Conservation (phyloP, 768 basidiomycete species). For the Suillus occidentalis region DNA sequence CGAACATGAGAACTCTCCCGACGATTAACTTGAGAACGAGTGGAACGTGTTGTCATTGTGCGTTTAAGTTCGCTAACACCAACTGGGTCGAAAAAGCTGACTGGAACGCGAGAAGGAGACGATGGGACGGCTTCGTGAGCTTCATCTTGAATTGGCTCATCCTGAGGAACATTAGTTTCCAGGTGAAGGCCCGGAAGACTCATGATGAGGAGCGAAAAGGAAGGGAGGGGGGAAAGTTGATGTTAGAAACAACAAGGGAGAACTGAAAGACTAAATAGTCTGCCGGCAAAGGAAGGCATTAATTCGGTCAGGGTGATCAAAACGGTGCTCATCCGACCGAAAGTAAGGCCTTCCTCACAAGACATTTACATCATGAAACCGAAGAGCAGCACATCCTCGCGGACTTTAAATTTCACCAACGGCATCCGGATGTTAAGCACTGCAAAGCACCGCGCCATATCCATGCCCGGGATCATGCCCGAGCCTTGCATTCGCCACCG, state of each 20-base stretch:
- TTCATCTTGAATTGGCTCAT: background rate
- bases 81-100: conserved; percentile 50
- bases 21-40: background rate
- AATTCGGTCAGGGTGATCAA: background rate
- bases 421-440: background rate
- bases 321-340: background rate
- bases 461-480: conserved; percentile 1
- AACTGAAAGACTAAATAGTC: background rate
- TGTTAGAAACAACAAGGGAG: background rate
- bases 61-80: conserved; percentile 43
- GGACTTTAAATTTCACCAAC: background rate
- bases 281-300: background rate
- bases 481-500: background rate
- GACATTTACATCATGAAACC: background rate
- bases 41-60: conserved; percentile 17
- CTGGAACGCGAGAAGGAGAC: conserved; percentile 29
- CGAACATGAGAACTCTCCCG: background rate
- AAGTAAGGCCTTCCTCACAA: background rate
- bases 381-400: background rate
- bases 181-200: background rate
- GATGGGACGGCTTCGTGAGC: background rate
- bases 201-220: background rate
- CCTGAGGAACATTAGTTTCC: conserved; percentile 3
- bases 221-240: background rate
- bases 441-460: background rate